Percentiles rank a stretch among this genome's conserved stretches.
phyloP scores from a whole-genome alignment of 2,329 filamentous ascomycete species.

The Penicillium glabrum region DNA sequence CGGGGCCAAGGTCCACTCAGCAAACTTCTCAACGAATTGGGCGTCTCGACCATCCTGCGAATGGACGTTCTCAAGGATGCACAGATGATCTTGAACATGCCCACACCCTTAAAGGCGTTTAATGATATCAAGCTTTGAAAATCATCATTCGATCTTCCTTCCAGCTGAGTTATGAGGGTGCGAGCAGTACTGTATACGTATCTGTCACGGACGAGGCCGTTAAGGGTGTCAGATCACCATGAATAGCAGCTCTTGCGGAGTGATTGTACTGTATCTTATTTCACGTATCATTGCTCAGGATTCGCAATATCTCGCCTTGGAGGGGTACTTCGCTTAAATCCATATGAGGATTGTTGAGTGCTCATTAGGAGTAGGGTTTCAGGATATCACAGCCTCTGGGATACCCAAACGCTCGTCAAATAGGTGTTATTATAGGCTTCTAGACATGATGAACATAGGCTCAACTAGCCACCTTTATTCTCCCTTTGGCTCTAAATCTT shows the following conservation, averaged over 20 bases:
- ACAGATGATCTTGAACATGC: slow-evolving; percentile 16
- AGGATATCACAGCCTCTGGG: too few relatives aligned
- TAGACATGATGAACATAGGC: too few relatives aligned
- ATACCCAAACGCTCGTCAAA: too few relatives aligned
- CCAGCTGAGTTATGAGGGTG: neutral
- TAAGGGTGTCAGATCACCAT: neutral
- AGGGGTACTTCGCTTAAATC: too few relatives aligned
- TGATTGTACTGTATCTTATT: neutral
- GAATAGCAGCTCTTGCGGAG: neutral
- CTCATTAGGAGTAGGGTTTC: too few relatives aligned
- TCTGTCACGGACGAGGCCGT: neutral
- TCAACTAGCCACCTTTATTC: too few relatives aligned
- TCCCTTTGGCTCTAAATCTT: too few relatives aligned
- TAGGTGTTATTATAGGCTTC: too few relatives aligned
- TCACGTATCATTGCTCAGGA: neutral
- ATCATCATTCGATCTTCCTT: neutral
- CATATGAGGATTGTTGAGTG: too few relatives aligned
- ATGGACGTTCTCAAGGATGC: slow-evolving; percentile 16
- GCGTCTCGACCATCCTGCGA: slow-evolving; percentile 6
- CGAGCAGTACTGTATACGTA: neutral
- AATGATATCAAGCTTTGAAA: slow-evolving; percentile 6
- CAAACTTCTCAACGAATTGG: slow-evolving; percentile 11
- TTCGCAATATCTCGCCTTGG: too few relatives aligned
- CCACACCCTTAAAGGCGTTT: slow-evolving; percentile 4
- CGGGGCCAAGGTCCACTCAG: slow-evolving; percentile 10